Conservation (phyloP, 352 stramenopile genomes). For the Ochromonadaceae sp. region DNA sequence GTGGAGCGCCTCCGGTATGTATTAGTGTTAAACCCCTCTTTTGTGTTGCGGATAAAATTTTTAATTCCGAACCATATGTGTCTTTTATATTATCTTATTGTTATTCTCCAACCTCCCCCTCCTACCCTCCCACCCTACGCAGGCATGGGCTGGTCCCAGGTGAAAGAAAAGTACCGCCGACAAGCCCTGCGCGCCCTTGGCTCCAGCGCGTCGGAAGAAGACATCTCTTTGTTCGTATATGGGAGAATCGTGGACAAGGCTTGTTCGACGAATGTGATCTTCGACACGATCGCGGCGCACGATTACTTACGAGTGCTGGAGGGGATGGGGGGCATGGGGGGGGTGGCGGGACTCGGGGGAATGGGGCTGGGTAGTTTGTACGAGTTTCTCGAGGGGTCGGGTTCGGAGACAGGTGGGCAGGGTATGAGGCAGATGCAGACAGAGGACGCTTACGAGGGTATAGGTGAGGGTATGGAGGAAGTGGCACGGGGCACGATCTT, state of each 20-base stretch:
- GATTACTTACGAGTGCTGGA: too few species aligned
- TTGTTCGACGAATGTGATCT: conserved; percentile 44
- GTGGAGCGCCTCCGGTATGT: conserved; percentile 41
- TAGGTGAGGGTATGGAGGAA: too few species aligned
- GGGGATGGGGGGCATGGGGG: too few species aligned
- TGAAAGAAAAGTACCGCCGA: conserved; percentile 55
- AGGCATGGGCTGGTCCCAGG: conserved; percentile 52
- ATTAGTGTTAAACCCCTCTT: background rate
- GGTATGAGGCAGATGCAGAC: too few species aligned
- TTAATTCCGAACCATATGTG: background rate
- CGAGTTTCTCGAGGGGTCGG: too few species aligned
- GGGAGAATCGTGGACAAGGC: conserved; percentile 50
- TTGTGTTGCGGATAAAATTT: too few species aligned
- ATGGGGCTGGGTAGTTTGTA: too few species aligned
- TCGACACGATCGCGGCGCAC: conserved; percentile 45
- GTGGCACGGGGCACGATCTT: too few species aligned
- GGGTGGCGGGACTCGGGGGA: too few species aligned
- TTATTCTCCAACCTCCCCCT: conserved; percentile 35
- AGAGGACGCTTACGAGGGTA: too few species aligned
- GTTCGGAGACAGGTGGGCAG: too few species aligned
- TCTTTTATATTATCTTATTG: conserved; percentile 34
- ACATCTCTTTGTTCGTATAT: conserved; percentile 45
- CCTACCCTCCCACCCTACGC: too few species aligned
- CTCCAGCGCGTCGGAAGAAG: conserved; percentile 36
- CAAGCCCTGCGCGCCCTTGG: conserved; percentile 31